These are phyloP conservation scores for Uromyces viciae-fabae DNA, from an alignment of 1,284 basidiomycete genomes.

Conservation along the genomic window DNA sequence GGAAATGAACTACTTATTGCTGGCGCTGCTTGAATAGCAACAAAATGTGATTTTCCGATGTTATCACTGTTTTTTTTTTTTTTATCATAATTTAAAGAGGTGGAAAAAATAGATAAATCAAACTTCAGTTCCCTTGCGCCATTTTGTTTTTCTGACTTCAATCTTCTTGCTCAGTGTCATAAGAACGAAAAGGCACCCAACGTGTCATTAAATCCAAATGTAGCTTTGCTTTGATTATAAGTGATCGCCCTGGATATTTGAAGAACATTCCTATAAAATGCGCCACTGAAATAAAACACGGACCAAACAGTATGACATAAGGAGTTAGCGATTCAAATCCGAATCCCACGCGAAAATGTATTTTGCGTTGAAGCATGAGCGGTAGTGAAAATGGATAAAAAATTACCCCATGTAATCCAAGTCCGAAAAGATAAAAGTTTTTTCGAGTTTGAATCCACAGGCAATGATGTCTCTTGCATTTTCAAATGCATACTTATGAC, in stretches of 20 bases:
- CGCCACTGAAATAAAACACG: conserved; percentile 60
- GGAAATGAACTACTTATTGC: conserved; percentile 99
- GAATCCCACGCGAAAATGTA: no score
- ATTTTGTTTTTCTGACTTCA: no score
- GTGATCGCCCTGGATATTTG: conserved; percentile 90
- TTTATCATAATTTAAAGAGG: background rate
- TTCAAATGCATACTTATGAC: conserved; percentile 73
- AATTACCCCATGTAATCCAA: conserved; percentile 72
- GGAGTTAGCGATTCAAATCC: no score
- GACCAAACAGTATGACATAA: background rate
- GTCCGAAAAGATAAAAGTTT: conserved; percentile 96
- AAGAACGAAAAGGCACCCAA: conserved; percentile 52
- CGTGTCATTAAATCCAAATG: conserved; percentile 95
- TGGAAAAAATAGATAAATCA: background rate
- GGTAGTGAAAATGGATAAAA: background rate
- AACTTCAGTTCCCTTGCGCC: no score
- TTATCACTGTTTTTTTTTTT: conserved; percentile 70
- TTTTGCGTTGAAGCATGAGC: background rate
- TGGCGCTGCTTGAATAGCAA: conserved; percentile 91
- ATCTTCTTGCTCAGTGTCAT: no score
- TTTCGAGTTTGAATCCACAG: conserved; percentile 83
- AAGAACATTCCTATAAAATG: conserved; percentile 91
- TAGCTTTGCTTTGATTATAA: conserved; percentile 85
- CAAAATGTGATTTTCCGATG: conserved; percentile 97
- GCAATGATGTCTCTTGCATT: conserved; percentile 96